Evolutionary conservation across 225 moss, liverwort and hornwort species (phyloP).

Genomic region (Pseudisothecium myosuroides): DNA sequence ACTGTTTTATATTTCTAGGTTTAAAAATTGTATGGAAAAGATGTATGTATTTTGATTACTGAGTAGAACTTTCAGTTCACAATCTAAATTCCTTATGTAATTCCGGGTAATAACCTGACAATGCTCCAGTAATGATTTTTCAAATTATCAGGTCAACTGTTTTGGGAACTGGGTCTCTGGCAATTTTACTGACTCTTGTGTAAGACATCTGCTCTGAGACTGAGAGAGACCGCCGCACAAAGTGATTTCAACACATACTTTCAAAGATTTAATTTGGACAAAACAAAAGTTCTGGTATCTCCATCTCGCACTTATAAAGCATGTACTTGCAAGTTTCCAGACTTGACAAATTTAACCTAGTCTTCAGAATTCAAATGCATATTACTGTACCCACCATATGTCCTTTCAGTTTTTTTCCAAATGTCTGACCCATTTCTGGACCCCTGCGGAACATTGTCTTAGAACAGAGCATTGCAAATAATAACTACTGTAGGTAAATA

Average conservation of each 20-base stretch:
- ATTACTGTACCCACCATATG: neutral
- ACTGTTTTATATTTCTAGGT: neutral
- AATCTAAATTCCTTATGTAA: no score
- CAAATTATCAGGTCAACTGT: neutral
- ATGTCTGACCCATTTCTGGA: neutral
- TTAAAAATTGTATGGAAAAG: neutral
- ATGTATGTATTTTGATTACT: neutral
- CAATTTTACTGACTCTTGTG: neutral
- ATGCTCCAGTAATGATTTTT: neutral
- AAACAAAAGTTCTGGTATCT: neutral
- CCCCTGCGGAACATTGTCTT: neutral
- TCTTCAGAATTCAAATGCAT: neutral
- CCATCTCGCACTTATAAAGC: neutral
- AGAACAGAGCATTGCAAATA: neutral
- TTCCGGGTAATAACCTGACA: neutral
- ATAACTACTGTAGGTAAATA: neutral
- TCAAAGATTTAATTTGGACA: neutral
- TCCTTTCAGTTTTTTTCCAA: neutral
- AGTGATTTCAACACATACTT: neutral
- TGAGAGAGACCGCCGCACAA: neutral
- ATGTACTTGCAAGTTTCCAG: neutral
- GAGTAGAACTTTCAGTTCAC: neutral
- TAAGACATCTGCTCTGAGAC: neutral
- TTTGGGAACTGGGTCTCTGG: neutral
- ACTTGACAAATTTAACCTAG: neutral